Evolutionary conservation across 805 yeast species (phyloP), one percentile per base, ranked within the genome.

Genomic region (Lipomyces orientalis): DNA sequence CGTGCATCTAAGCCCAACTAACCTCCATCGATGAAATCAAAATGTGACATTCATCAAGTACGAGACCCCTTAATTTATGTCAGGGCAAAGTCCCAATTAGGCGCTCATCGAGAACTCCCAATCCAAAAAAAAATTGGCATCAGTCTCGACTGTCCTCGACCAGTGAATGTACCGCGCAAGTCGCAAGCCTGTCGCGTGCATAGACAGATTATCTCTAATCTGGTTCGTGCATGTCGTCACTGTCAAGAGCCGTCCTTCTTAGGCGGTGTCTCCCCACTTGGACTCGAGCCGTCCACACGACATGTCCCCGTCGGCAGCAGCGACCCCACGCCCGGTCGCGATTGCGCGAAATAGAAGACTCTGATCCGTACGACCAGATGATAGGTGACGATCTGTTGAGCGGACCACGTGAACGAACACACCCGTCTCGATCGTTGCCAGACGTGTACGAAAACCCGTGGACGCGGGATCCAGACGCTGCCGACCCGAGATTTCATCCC

Each of bases 401-500:
- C 52, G 55, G 57, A 1, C 58, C 60, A 29, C 5, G 4, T 16
- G 65, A 61, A 16, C 14, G 34, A 2, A 31, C 58, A 10, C 51
- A 8, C 25, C 60, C 65, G 4, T 14, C 65, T 22, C 60, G 68
- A 2, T 29, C 58, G 14, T 49, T 65, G 4, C 68, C 68, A 12
- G 65, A 61, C 29, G 58, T 19, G 14, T 61, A 65, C 56, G 55
- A 33, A 5, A 62, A 65, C 54, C 52, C 57, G 22, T 62, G 65
- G 68, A 33, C 59, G 14, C 33, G 43, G 6, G 54, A 52, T 2
- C 34, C 34, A 31, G 63, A 60, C n/a, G 39, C 34, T 6, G 29
- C 37, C 12, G 35, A 61, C 25, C 51, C 65, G 55, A 56, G 69
- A 37, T 65, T 46, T 46, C 71, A 67, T 56, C 66, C 64, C 10